Evolutionary conservation across 306 rosid species (phyloP).

Genomic region (Quercus suber): DNA sequence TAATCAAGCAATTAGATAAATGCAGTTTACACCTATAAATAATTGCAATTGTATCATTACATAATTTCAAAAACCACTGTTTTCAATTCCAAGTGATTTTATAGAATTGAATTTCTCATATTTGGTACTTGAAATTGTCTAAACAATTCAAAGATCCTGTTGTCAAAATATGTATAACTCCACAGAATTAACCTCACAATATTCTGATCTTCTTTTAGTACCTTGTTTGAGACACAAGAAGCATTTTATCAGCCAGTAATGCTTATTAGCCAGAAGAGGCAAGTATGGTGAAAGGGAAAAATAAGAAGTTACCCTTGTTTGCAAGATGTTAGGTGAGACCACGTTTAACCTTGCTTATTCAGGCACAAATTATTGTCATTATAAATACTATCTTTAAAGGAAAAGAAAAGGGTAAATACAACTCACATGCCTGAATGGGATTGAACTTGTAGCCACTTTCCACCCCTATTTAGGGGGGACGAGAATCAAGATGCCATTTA

Average conservation of each 20-base stretch:
- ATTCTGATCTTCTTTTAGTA: background rate
- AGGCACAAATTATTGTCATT: background rate
- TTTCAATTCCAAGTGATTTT: background rate
- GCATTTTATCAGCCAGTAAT: background rate
- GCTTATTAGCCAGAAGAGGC: background rate
- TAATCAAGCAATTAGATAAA: conserved; percentile 1
- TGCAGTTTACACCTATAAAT: conserved; percentile 9
- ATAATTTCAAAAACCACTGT: background rate
- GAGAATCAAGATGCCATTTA: background rate
- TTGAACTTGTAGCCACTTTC: background rate
- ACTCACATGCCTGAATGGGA: background rate
- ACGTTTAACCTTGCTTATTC: background rate
- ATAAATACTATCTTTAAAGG: background rate
- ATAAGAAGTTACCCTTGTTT: background rate
- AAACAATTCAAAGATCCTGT: background rate
- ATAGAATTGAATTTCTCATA: background rate
- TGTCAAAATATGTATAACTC: background rate
- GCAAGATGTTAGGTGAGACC: background rate
- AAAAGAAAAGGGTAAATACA: background rate
- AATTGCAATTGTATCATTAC: background rate
- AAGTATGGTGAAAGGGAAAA: background rate
- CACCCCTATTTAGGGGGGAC: background rate
- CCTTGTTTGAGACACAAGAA: background rate
- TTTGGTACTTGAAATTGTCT: background rate
- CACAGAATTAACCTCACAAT: background rate